A percentile compares a stretch with the other conserved stretches of the same genome.
Conservation (phyloP, 2,329 filamentous ascomycete species). For the Fusarium penzigii region DNA sequence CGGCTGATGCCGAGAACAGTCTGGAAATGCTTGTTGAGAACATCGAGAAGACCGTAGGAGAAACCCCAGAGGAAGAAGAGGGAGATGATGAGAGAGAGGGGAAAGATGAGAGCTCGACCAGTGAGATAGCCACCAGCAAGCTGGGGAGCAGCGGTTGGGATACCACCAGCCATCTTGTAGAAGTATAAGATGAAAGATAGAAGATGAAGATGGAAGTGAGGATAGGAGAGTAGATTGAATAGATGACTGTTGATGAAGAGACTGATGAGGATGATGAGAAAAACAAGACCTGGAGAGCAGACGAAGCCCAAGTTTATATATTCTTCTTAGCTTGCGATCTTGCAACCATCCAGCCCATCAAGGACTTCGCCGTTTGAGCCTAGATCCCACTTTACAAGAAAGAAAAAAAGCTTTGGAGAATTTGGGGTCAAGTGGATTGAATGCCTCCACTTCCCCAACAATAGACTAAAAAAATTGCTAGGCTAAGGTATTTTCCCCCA, state of each 20-base stretch:
- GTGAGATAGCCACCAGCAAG: conserved; percentile 26
- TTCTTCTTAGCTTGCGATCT: neutral
- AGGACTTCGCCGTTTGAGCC: too few relatives aligned
- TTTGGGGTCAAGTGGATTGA: neutral
- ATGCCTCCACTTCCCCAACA: neutral
- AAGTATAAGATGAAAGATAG: neutral
- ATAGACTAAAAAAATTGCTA: neutral
- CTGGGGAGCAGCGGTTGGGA: conserved; percentile 23
- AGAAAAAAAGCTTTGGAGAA: too few relatives aligned
- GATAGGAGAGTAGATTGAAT: neutral
- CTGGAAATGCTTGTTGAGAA: conserved; percentile 53
- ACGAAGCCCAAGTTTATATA: conserved; percentile 3
- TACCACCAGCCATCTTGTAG: conserved; percentile 24
- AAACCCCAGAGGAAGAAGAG: conserved; percentile 51
- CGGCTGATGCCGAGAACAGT: conserved; percentile 43
- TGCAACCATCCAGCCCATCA: neutral
- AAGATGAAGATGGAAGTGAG: neutral
- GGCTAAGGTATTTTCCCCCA: too few relatives aligned
- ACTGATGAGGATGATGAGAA: neutral
- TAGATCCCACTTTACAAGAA: too few relatives aligned
- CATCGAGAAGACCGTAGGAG: conserved; percentile 47
- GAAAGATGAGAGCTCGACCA: conserved; percentile 48
- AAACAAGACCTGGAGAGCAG: neutral
- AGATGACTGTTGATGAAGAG: neutral
- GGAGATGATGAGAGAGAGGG: conserved; percentile 58